Evolutionary conservation across 2,329 filamentous ascomycete genomes (phyloP), one percentile per base, ranked within the genome.

Genomic region (Monilinia laxa): DNA sequence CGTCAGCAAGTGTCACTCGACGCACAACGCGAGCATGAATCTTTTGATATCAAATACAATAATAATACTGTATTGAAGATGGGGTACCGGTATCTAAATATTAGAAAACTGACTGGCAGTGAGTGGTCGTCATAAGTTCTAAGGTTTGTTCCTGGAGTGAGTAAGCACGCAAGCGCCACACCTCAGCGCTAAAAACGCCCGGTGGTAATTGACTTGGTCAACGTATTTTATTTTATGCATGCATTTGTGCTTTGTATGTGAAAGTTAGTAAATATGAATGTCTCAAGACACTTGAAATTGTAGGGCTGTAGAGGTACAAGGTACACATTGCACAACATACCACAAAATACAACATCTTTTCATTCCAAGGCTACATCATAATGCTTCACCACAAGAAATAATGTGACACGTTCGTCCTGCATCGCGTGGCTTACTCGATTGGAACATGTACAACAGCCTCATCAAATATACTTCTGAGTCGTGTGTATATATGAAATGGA

Each of bases 21-120:
- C 64, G 64, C 64, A 65, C 35, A 31, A 55, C 64, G 56, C 47
- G 64, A 65, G 64, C 55, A 65, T 65, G 55, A 40, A 47, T 42
- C 7, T 62, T 18, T 53, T 35, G 25, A 62, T 60, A 45, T 65
- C 55, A 35, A 55, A 38, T 23, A 31, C 47, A 42, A 23, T 23
- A 42, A 23, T 23, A 52, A 23, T 28, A 9, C 31, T 35, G 31
- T 35, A 35, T 5, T 16, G 12, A 14, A 9, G 23, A n/a, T n/a
- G 31, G 4, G 28, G 38, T 52, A 14, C 7, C 42, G 42, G 7
- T 35, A 35, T 35, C 31, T 35, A 35, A 35, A 35, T 35, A 35
- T 35, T 35, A 35, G 3, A 35, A 35, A 16, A 16, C 18, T 47
- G 45, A 20, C 16, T 47, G 45, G 45, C 42, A 47, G 18, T 60